Percentiles rank a stretch among this genome's conserved stretches.
These are phyloP conservation scores for Candida qinlingensis DNA, from an alignment of 805 yeast species.

Conservation along the genomic window DNA sequence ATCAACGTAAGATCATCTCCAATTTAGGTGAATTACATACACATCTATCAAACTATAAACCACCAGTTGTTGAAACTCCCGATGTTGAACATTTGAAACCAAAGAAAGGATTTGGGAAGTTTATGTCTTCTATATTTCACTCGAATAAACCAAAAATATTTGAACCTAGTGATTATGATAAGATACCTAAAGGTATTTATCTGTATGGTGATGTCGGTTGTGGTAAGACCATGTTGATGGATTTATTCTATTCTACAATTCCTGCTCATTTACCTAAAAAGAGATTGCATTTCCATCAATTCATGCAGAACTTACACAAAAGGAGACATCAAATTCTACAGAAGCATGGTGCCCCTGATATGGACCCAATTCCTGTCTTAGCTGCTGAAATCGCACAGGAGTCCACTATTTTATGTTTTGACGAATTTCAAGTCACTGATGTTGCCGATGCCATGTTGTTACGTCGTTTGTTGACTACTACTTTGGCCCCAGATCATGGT, in stretches of 20 bases:
- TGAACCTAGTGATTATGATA: constrained; percentile 25
- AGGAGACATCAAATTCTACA: constrained; percentile 70
- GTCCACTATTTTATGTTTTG: constrained; percentile 83
- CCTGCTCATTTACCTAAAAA: constrained; percentile 73
- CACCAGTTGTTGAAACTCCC: constrained; percentile 56
- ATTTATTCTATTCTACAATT: constrained; percentile 79
- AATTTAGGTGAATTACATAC: constrained; percentile 56
- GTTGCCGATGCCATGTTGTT: constrained; percentile 98
- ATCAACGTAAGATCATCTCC: constrained; percentile 70
- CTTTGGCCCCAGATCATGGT: constrained; percentile 74
- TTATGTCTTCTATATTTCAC: constrained; percentile 28
- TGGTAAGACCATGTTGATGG: constrained; percentile 98
- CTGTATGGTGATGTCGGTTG: constrained; percentile 97
- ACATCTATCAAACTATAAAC: constrained; percentile 48
- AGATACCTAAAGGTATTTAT: constrained; percentile 77
- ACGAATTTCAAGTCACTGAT: constrained; percentile 96
- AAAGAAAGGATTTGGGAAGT: constrained; percentile 36
- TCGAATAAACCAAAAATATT: constrained; percentile 11
- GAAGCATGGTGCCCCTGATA: constrained; percentile 57
- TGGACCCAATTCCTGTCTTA: constrained; percentile 77
- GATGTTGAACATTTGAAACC: constrained; percentile 46
- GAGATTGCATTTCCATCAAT: constrained; percentile 92
- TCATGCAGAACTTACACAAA: constrained; percentile 91
- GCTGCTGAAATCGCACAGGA: constrained; percentile 79
- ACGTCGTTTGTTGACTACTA: constrained; percentile 61